Conservation (phyloP, 768 basidiomycete genomes). For the Agaricus blazei region DNA sequence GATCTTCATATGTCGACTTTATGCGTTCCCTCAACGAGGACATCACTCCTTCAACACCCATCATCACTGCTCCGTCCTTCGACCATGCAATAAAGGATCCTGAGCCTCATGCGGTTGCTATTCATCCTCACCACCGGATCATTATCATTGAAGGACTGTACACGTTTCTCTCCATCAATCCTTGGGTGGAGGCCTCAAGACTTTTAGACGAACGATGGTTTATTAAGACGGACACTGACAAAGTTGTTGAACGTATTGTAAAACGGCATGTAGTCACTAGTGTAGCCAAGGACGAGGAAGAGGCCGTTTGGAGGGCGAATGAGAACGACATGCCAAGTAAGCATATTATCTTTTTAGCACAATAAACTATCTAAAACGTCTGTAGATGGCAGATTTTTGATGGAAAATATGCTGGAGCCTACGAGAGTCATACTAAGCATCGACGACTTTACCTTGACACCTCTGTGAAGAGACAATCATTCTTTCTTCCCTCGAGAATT, state of each 20-base stretch:
- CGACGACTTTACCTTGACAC: conserved; percentile 4
- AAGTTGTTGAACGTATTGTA: conserved; percentile 57
- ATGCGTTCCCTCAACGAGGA: conserved; percentile 45
- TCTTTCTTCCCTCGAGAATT: not conserved
- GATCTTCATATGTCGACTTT: conserved; percentile 63
- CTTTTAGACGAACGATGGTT: conserved; percentile 79
- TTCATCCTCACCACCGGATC: conserved; percentile 65
- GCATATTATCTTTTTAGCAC: conserved; percentile 12
- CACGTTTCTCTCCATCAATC: conserved; percentile 62
- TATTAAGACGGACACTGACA: conserved; percentile 50
- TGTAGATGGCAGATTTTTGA: conserved; percentile 41
- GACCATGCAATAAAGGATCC: conserved; percentile 89
- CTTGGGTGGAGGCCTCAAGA: conserved; percentile 64
- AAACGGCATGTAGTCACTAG: conserved; percentile 76
- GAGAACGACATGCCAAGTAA: conserved; percentile 76
- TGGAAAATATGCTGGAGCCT: conserved; percentile 40
- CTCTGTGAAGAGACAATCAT: not conserved
- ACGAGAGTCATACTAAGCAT: conserved; percentile 35
- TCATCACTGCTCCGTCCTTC: conserved; percentile 75
- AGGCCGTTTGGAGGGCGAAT: conserved; percentile 67
- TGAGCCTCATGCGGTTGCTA: conserved; percentile 46
- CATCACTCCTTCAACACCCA: conserved; percentile 11
- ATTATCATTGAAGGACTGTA: conserved; percentile 92
- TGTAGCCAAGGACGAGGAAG: conserved; percentile 57
- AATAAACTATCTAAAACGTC: not conserved